phyloP scores from a whole-genome alignment of 2,329 filamentous ascomycete genomes.

The Fusarium agapanthi region DNA sequence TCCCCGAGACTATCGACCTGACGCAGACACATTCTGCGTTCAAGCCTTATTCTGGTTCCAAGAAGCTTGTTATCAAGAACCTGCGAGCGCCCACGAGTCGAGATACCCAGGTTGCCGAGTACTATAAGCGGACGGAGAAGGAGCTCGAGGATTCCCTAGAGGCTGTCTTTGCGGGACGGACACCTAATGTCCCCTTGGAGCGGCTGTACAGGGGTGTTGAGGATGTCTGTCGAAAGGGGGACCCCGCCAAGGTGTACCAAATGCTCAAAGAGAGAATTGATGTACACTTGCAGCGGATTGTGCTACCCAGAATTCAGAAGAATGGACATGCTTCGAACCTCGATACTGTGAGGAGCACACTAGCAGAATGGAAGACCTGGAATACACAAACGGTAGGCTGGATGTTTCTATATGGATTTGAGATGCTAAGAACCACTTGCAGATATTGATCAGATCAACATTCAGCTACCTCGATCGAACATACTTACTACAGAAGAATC shows the following conservation, averaged over 20 bases:
- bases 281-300: constrained; percentile 68
- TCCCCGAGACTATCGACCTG: constrained; percentile 50
- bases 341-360: constrained; percentile 66
- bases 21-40: constrained; percentile 58
- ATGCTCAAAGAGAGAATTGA: constrained; percentile 73
- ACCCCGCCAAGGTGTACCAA: constrained; percentile 72
- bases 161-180: constrained; percentile 73
- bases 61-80: constrained; percentile 94
- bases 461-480: constrained; percentile 96
- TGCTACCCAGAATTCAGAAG: constrained; percentile 65
- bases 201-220: constrained; percentile 90
- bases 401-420: neutral
- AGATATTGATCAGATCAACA: constrained; percentile 83
- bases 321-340: constrained; percentile 64
- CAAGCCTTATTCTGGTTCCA: constrained; percentile 79
- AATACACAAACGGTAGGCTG: constrained; percentile 74
- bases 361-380: constrained; percentile 78
- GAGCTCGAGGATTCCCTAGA: constrained; percentile 79
- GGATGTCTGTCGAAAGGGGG: constrained; percentile 84
- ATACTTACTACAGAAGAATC: constrained; percentile 78
- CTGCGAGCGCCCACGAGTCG: constrained; percentile 70
- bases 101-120: constrained; percentile 72
- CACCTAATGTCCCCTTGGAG: constrained; percentile 79
- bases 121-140: constrained; percentile 78
- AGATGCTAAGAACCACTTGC: constrained; percentile 12